Conservation (phyloP, 1,284 basidiomycete species). For the Sphagnurus paluster region DNA sequence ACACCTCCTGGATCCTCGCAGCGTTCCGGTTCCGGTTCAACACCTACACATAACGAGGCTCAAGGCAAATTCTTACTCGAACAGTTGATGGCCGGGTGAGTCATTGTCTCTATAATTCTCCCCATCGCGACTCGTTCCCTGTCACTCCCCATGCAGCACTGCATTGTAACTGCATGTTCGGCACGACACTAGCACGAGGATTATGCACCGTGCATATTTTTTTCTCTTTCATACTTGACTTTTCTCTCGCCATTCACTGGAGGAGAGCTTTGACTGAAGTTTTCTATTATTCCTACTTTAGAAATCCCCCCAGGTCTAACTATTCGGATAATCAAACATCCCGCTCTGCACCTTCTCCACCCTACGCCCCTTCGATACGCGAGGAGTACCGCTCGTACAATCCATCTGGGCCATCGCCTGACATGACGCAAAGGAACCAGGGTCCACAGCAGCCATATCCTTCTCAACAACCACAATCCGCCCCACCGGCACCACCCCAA, state of each 20-base stretch:
- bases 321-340: conserved; percentile 52
- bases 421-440: conserved; percentile 32
- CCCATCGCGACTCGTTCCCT: neutral
- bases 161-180: conserved; percentile 5
- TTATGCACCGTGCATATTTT: neutral
- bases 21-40: conserved; percentile 47
- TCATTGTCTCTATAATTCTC: conserved; percentile 21
- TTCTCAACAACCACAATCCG: too few relatives aligned
- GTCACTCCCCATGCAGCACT: neutral
- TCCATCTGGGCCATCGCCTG: conserved; percentile 38
- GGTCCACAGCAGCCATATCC: conserved; percentile 35
- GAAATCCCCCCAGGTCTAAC: conserved; percentile 52
- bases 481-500: too few relatives aligned
- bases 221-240: conserved; percentile 4
- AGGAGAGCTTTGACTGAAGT: neutral
- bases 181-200: conserved; percentile 12
- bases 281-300: conserved; percentile 27
- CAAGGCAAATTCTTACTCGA: conserved; percentile 76
- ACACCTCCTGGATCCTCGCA: conserved; percentile 67
- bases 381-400: conserved; percentile 49
- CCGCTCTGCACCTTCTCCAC: conserved; percentile 48
- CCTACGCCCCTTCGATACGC: conserved; percentile 40
- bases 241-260: conserved; percentile 7
- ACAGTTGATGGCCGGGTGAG: conserved; percentile 78
- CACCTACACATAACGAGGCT: conserved; percentile 53